A percentile compares a stretch with the other conserved stretches of the same genome.
Conservation (phyloP, 2,329 filamentous ascomycete genomes). For the Colletotrichum noveboracense region DNA sequence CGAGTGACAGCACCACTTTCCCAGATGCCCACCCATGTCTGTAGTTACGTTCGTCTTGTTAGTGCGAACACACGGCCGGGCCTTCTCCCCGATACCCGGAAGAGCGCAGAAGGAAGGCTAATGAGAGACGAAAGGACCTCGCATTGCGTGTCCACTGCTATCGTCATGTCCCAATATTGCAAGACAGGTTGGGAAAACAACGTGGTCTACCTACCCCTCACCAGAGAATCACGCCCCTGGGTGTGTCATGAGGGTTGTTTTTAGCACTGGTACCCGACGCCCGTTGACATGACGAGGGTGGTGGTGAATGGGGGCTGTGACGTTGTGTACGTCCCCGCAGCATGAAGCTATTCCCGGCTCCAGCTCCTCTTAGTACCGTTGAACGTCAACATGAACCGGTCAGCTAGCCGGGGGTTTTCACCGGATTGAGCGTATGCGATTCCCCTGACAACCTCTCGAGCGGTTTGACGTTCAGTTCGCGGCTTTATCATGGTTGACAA, state of each 20-base stretch:
- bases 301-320: background rate
- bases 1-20: background rate
- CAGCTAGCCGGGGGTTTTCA: background rate
- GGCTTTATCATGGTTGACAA: background rate
- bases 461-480: background rate
- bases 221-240: background rate
- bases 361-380: background rate
- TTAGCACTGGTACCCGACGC: background rate
- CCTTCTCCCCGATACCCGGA: background rate
- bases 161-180: background rate
- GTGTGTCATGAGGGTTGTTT: background rate
- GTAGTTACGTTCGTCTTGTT: background rate
- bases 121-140: background rate
- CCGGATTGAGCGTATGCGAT: background rate
- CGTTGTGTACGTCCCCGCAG: background rate
- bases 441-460: background rate
- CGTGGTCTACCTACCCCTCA: background rate
- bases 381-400: background rate
- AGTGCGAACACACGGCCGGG: background rate
- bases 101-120: background rate
- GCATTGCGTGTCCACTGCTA: background rate
- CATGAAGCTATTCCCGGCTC: background rate
- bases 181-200: background rate
- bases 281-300: background rate
- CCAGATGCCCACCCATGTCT: background rate